phyloP scores from a whole-genome alignment of 352 stramenopile genomes.

The Lagenidium giganteum region DNA sequence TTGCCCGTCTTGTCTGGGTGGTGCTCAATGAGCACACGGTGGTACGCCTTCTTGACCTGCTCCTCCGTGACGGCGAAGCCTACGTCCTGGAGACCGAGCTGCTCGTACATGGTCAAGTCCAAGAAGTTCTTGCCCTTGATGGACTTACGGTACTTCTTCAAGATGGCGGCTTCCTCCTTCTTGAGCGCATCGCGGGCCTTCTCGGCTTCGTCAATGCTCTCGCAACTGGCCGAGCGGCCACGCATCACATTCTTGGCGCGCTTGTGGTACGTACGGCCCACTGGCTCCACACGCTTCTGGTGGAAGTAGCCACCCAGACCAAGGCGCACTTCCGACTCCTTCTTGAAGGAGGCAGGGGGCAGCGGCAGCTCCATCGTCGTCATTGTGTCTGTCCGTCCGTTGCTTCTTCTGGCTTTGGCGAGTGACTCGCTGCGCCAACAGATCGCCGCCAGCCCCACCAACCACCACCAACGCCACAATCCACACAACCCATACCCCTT shows the following conservation, averaged over 20 bases:
- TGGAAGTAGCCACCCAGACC: slow-evolving; percentile 70
- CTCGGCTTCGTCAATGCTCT: slow-evolving; percentile 64
- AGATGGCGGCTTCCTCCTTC: slow-evolving; percentile 59
- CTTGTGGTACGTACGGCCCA: slow-evolving; percentile 64
- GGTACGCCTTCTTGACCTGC: slow-evolving; percentile 86
- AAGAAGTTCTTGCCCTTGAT: slow-evolving; percentile 79
- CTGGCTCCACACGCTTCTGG: slow-evolving; percentile 71
- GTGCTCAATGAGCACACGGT: slow-evolving; percentile 85
- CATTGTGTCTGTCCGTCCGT: too few species aligned
- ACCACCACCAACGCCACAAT: too few species aligned
- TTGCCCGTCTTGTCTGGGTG: slow-evolving; percentile 86
- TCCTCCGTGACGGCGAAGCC: slow-evolving; percentile 81
- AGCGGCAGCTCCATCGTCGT: slow-evolving; percentile 35
- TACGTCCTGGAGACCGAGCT: slow-evolving; percentile 66
- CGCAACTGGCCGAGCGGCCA: slow-evolving; percentile 69
- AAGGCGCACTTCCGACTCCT: slow-evolving; percentile 44
- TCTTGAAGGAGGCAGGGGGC: slow-evolving; percentile 38
- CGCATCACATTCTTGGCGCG: slow-evolving; percentile 71
- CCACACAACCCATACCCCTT: too few species aligned
- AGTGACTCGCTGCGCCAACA: too few species aligned
- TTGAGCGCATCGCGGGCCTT: slow-evolving; percentile 50
- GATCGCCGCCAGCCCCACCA: too few species aligned
- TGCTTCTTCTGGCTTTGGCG: too few species aligned
- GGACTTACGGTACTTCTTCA: slow-evolving; percentile 80
- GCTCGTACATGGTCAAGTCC: slow-evolving; percentile 85